Conservation (phyloP, 2,329 filamentous ascomycete genomes). For the Dactylellina parvicollis region DNA sequence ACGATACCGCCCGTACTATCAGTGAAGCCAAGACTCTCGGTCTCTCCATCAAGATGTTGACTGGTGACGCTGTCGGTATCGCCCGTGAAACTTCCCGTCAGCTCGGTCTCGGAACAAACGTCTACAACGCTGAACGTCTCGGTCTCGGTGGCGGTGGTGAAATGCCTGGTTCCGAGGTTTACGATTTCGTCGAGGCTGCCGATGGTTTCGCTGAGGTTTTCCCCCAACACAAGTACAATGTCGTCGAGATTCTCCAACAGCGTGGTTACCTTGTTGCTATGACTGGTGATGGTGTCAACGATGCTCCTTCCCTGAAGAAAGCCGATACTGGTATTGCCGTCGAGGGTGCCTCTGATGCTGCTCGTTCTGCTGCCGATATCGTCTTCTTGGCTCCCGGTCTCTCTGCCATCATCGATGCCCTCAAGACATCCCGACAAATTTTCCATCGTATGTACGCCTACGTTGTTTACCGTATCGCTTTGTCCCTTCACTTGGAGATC, state of each 20-base stretch:
- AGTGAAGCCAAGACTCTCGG: slow-evolving; percentile 87
- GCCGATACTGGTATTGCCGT: slow-evolving; percentile 97
- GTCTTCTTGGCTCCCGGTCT: slow-evolving; percentile 92
- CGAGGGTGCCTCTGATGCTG: slow-evolving; percentile 89
- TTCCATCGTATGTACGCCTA: slow-evolving; percentile 98
- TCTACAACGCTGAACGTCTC: slow-evolving; percentile 92
- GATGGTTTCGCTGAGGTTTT: slow-evolving; percentile 96
- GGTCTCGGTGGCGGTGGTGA: slow-evolving; percentile 89
- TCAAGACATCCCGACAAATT: slow-evolving; percentile 93
- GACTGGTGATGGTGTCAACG: slow-evolving; percentile 96
- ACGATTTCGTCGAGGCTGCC: slow-evolving; percentile 93
- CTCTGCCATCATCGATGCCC: slow-evolving; percentile 88
- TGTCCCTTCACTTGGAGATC: slow-evolving; percentile 90
- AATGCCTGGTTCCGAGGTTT: slow-evolving; percentile 92
- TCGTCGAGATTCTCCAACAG: slow-evolving; percentile 91
- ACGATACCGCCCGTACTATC: slow-evolving; percentile 90
- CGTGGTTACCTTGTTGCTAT: slow-evolving; percentile 94
- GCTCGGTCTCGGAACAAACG: slow-evolving; percentile 89
- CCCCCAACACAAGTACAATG: slow-evolving; percentile 94
- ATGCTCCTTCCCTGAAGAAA: slow-evolving; percentile 91
- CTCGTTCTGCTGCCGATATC: slow-evolving; percentile 89
- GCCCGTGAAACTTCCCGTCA: slow-evolving; percentile 90
- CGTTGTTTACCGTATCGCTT: slow-evolving; percentile 91
- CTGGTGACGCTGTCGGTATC: slow-evolving; percentile 92
- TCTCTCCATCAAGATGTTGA: slow-evolving; percentile 95